Conservation (phyloP, 352 stramenopile species). For the Achlya hypogyna region DNA sequence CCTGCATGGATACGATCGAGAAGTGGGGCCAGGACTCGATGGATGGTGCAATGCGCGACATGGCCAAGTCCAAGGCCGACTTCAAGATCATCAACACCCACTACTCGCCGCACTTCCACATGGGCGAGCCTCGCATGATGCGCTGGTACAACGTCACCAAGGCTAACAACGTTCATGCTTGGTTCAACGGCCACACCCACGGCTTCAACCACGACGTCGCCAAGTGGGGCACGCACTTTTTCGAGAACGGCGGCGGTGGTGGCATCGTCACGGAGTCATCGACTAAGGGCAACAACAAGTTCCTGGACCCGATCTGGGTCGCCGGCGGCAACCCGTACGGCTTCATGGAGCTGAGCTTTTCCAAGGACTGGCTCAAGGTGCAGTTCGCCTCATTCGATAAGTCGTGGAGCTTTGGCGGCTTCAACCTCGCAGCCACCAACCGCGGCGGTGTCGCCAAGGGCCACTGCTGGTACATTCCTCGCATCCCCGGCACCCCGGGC, state of each 20-base stretch:
- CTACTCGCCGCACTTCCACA: constrained; percentile 86
- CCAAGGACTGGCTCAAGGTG: constrained; percentile 19
- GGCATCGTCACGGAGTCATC: constrained; percentile 81
- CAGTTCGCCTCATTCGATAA: constrained; percentile 21
- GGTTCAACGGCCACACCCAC: constrained; percentile 81
- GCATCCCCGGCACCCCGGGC: constrained; percentile 26
- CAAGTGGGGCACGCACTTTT: constrained; percentile 81
- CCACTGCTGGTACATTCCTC: constrained; percentile 78
- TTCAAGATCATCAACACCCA: constrained; percentile 87
- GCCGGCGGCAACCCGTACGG: constrained; percentile 23
- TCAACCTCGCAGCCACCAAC: background rate
- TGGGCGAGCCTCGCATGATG: constrained; percentile 82
- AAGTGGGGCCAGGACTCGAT: constrained; percentile 74
- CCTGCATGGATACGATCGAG: constrained; percentile 65
- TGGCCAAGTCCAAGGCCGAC: constrained; percentile 58
- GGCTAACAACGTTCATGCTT: constrained; percentile 58
- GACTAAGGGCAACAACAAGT: constrained; percentile 20
- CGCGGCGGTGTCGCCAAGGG: constrained; percentile 46
- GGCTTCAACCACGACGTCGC: constrained; percentile 84
- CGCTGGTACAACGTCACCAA: constrained; percentile 80
- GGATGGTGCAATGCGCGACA: constrained; percentile 49
- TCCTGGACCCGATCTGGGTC: constrained; percentile 45
- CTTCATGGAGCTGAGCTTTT: constrained; percentile 15
- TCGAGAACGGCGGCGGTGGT: constrained; percentile 77
- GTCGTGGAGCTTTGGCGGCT: constrained; percentile 18